These are phyloP conservation scores for Eucalyptus brandiana DNA, from an alignment of 345 rosid genomes.

Conservation along the genomic window DNA sequence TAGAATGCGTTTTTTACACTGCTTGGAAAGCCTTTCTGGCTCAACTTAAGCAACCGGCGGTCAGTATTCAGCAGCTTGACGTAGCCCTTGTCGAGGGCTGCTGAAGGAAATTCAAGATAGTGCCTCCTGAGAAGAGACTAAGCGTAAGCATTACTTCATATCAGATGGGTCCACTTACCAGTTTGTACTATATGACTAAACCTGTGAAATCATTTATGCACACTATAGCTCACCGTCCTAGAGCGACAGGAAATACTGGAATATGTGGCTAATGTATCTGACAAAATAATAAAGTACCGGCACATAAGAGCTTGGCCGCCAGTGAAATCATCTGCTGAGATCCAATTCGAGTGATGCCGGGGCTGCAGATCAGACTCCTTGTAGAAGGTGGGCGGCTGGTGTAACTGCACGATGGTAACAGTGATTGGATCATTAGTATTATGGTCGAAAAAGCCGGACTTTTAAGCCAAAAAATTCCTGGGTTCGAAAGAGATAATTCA, in stretches of 20 bases:
- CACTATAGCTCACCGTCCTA: neutral
- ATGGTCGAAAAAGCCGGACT: neutral
- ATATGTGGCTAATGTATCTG: neutral
- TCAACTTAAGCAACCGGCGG: conserved; percentile 12
- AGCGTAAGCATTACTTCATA: neutral
- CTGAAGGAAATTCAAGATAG: conserved; percentile 24
- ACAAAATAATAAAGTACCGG: neutral
- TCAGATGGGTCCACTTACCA: neutral
- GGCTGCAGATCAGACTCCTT: conserved; percentile 8
- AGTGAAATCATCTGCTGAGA: conserved; percentile 1
- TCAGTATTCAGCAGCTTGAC: conserved; percentile 32
- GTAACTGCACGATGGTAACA: neutral
- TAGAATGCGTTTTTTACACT: neutral
- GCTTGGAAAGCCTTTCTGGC: conserved; percentile 9
- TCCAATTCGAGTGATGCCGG: conserved; percentile 13
- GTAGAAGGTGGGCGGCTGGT: neutral
- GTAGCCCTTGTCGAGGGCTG: conserved; percentile 26
- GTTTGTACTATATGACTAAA: neutral
- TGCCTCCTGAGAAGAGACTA: conserved; percentile 30
- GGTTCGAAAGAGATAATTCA: neutral
- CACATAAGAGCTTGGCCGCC: conserved; percentile 1
- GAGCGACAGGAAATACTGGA: neutral
- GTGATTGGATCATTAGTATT: neutral
- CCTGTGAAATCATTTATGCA: neutral
- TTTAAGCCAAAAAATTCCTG: neutral